Base-by-base conservation (phyloP, 352 stramenopile genomes). In the Phytopythium delawarense region DNA sequence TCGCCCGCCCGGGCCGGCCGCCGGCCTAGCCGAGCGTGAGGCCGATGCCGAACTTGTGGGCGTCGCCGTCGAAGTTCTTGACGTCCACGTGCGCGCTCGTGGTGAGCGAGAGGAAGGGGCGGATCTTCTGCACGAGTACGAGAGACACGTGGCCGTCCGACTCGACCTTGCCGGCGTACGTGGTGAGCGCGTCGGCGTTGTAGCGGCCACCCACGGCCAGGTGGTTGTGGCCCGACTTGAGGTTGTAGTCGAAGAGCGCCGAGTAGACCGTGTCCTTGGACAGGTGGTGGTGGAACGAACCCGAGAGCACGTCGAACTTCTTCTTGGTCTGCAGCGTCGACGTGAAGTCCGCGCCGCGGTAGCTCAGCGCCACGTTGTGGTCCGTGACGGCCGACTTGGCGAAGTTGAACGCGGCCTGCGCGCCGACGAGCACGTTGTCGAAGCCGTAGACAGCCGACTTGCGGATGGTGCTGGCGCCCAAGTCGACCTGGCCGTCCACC, bases 41-140 rank as follows among this genome's bases (percentile, higher is more conserved):
- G 39, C 84, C 84, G 53, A 96, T 90, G 64, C 87, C 87, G 70
- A 96, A 96, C 83, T 96, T 96, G 83, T 96, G 87, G 62, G 84
- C 82, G 59, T 96, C 87, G 59, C 87, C 85, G 66, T 96, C 85
- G 61, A 96, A 94, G 81, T 96, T 94, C 87, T 96, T 96, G 61
- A 86, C 87, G 69, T 96, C 87, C 45, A 96, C 88, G 75, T 93
- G 84, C 56, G 84, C 84, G 58, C 80, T 92, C 39, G 86, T 94
- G 62, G 85, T 89, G 48, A 96, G 74, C 72, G 80, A 75, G 65
- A 94, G 65, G 75, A 91, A 93, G 40, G 85, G 84, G 57, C 84
- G 84, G 42, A 96, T 86, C 83, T 94, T 96, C 71, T 94, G 83
- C 52, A 94, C 73, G 53, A 91, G 74, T 59, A 84, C 84, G 58